Evolutionary conservation across 164 flowering plant genomes (phyloP), one percentile per base, ranked within the genome.

Genomic region (Dillenia turbinata): DNA sequence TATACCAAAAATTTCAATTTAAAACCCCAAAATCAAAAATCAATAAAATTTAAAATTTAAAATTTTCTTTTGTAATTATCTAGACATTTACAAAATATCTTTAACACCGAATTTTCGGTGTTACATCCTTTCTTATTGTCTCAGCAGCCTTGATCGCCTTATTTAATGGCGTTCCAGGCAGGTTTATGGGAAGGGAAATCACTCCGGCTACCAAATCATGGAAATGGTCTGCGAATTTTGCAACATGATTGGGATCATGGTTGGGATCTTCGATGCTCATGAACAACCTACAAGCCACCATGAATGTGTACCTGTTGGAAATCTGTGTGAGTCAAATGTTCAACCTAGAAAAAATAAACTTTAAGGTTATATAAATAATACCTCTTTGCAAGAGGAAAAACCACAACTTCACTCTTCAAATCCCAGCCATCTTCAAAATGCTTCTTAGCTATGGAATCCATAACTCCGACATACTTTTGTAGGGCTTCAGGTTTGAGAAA

Each of bases 401-500:
- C 73, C 1, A 16, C 16, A 4, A 75, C 65, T 46, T 75, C 58
- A 0, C 67, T 15, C 10, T 64, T 67, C 9, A 49, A 17, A 8
- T 70, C 81, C 86, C 82, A 78, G 7, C 40, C 61, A 0, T 50
- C 9, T 2, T 59, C 55, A 13, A 82, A 70, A 62, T 79, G 80
- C 6, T 47, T 13, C 43, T 44, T 60, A 0, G 80, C 76, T 8
- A 73, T 66, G 7, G 63, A 15, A 48, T 82, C 83, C 82, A 82
- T 82, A 48, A 66, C 54, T 0, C 77, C 71, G 14, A 79, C 54
- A 57, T 79, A 79, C 15, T 70, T 54, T 9, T 74, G 73, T 8
- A 79, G 67, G 9, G 79, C 72, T 45, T 81, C 81, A 11, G 80
- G 82, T 46, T 76, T 76, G 13, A 81, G 55, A 66, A 78, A 80